Conservation (phyloP, 352 stramenopile species). For the Plasmopara viticola region DNA sequence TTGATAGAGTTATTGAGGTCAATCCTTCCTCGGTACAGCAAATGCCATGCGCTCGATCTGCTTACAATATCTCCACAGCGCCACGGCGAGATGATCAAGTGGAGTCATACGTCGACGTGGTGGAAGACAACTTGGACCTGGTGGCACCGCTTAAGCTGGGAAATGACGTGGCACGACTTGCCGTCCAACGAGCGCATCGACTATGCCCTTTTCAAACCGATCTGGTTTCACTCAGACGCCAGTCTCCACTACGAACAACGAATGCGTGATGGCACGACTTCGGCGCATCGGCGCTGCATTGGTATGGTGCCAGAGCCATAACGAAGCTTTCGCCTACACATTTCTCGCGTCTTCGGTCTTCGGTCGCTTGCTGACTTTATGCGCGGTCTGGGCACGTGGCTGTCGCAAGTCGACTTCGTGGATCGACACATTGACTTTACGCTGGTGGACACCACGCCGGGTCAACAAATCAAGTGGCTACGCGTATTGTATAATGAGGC, state of each 20-base stretch:
- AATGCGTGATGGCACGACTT: too few relatives aligned
- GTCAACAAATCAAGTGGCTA: too few relatives aligned
- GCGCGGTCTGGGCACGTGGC: neutral
- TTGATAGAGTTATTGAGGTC: neutral
- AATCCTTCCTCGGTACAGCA: neutral
- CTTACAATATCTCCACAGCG: neutral
- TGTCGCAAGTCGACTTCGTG: neutral
- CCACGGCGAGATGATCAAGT: neutral
- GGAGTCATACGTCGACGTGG: neutral
- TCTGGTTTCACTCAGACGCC: too few relatives aligned
- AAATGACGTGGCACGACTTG: neutral
- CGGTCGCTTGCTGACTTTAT: constrained; percentile 1
- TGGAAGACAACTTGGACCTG: neutral
- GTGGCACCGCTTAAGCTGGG: neutral
- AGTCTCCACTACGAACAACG: too few relatives aligned
- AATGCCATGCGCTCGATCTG: neutral
- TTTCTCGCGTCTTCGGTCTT: neutral
- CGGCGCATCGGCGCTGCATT: neutral
- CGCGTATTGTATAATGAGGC: too few relatives aligned
- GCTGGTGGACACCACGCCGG: too few relatives aligned
- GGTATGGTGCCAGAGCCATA: neutral
- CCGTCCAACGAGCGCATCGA: neutral
- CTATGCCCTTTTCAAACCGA: neutral
- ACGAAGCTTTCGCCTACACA: neutral
- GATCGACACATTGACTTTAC: neutral